Base-by-base conservation (phyloP, 331 rosid species). In the Malus hybrid region DNA sequence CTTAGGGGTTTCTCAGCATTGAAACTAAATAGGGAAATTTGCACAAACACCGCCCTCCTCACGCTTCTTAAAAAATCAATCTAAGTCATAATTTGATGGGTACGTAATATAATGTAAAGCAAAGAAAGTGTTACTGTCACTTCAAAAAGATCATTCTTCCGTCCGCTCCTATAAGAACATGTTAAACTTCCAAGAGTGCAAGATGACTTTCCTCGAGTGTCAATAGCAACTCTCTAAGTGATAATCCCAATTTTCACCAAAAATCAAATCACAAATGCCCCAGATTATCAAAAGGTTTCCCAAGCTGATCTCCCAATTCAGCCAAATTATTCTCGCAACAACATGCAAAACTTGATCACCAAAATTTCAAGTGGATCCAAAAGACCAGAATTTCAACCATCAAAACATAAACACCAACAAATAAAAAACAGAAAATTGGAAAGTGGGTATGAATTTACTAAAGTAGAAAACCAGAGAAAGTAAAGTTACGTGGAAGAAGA, bases 401-500 rank as follows among this genome's bases (percentile, higher is more conserved):
- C 28, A 64, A 22, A 54, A 7, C 3, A 29, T 3, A 28, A 77
- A 18, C 39, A 34, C 18, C 15, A 33, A 27, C 46, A 65, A 57
- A 69, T 19, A 36, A 76, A 28, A 74, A 29, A n/a, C 14, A 55
- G 5, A 48, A 74, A 72, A 62, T 33, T 22, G 15, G 44, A 28
- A 28, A 28, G 52, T 12, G 70, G 73, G 79, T n/a, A 60, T 19
- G 29, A 75, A 59, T 39, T 39, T 3, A 10, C 46, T 10, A 3
- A 10, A 39, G 4, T 39, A 39, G 32, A 67, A 80, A 68, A 24
- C 3, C 28, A 79, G 44, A 3, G 10, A 81, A 29, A 1, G 55
- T 74, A n/a, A 5, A 2, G 75, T 83, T 86, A 91, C 96, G 94
- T 87, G 42, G 81, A 52, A 74, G 97, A 86, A 80, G 97, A 91